Evolutionary conservation across 306 rosid genomes (phyloP), one percentile per base, ranked within the genome.

Genomic region (Sicyos edulis): DNA sequence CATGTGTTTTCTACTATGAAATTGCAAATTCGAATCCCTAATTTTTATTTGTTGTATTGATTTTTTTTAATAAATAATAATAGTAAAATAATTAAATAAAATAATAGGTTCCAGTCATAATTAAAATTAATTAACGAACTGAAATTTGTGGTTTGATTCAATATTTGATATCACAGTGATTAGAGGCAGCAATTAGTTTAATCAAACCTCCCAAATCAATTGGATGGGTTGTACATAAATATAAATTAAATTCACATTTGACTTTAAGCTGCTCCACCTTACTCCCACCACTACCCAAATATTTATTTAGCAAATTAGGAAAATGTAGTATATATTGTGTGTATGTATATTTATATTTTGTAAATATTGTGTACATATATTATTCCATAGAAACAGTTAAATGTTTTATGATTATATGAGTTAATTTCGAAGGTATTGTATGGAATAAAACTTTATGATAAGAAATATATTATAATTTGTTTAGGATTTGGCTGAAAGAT

Each of bases 131-230:
- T 66, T 19, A 66, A 13, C 47, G 10, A 29, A 60, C 2, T 13
- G 44, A 67, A 67, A 17, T 47, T 6, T 45, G 16, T 67, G 54
- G 42, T 21, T 67, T 67, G 37, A 20, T 44, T 65, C 10, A 47
- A 6, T 21, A 67, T 21, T 67, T 21, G 56, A 67, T 22, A 44
- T 1, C 72, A 44, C 15, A 67, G 10, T 67, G 56, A 67, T 67
- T 67, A 47, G 72, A 67, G 72, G 72, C 71, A 20, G 17, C 17
- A 16, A 61, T 61, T 61, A 61, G 21, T 66, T 66, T 37, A 66
- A 37, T 19, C 13, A 44, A 20, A 37, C 12, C 71, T 20, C 29
- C 54, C 71, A 44, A 19, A n/a, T 44, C 17, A 10, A 10, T 44
- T 66, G 50, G 71, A 66, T 66, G 71, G 37, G 54, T 45, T 66